These are phyloP conservation scores for Amanita subjunquillea DNA, from an alignment of 768 basidiomycete species.

Conservation along the genomic window DNA sequence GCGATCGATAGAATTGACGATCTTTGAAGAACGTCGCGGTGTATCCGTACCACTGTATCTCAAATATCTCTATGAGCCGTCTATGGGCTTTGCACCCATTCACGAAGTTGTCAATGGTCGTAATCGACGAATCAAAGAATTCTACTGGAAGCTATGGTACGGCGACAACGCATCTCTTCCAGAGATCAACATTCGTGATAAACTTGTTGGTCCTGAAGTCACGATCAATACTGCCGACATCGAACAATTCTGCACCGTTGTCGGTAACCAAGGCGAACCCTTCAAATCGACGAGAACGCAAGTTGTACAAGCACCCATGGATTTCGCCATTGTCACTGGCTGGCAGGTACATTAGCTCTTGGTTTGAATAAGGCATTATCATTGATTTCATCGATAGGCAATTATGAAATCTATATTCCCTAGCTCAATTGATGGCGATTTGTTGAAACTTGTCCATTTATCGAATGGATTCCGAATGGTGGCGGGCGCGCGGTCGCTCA, in stretches of 20 bases:
- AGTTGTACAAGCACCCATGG: conserved; percentile 86
- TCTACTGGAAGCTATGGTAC: conserved; percentile 99
- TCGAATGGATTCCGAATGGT: conserved; percentile 94
- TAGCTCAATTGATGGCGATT: conserved; percentile 79
- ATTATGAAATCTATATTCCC: conserved; percentile 99
- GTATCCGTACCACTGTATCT: conserved; percentile 72
- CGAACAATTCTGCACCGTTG: conserved; percentile 84
- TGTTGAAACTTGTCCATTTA: conserved; percentile 92
- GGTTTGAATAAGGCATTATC: conserved; percentile 1
- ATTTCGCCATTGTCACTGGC: conserved; percentile 96
- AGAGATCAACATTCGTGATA: conserved; percentile 68
- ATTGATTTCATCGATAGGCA: conserved; percentile 40
- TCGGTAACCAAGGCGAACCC: conserved; percentile 86
- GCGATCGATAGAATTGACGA: conserved; percentile 54
- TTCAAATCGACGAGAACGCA: conserved; percentile 74
- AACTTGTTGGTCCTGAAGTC: conserved; percentile 81
- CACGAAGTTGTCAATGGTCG: conserved; percentile 80
- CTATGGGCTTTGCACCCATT: conserved; percentile 84
- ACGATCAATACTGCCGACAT: conserved; percentile 67
- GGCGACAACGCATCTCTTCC: conserved; percentile 76
- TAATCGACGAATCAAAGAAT: conserved; percentile 88
- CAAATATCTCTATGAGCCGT: conserved; percentile 79
- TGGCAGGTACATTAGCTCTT: conserved; percentile 71
- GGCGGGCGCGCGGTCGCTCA: conserved; percentile 63
- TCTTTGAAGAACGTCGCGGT: conserved; percentile 77